Base-by-base conservation (phyloP, 495 filamentous ascomycete genomes). In the Ramalina peruviana region DNA sequence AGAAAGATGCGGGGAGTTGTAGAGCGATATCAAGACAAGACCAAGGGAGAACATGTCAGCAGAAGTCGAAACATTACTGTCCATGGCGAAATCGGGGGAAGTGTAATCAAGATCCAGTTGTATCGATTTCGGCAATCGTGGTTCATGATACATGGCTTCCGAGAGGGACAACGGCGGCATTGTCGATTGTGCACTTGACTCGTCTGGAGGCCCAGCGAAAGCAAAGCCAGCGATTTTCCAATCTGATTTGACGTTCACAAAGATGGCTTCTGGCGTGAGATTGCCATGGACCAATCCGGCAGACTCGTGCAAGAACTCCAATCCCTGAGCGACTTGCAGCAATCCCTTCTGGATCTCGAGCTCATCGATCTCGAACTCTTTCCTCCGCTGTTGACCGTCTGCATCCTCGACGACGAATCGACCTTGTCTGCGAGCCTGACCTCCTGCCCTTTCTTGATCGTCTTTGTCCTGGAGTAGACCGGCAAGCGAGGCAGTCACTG, bases 251-350 rank as follows among this genome's bases (percentile, higher is more conserved):
- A 84, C 79, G 68, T 98, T 98, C 58, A 98, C 74, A 49, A 90
- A 82, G 42, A 98, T 79, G n/a, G 89, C 86, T 46, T 98, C 92
- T 0, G 92, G 93, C 1, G 88, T 97, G 50, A 98, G 67, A 60
- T 98, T 98, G 19, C 82, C 85, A 64, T 98, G 92, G 2, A 97
- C 85, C 21, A 97, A 71, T 1, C 85, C 87, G 25, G 92, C 92
- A 60, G 90, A 96, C 62, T 97, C 92, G 58, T 98, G 92, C 17
- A 98, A 69, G 57, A 98, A 98, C 66, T 98, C 89, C 21, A 98
- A 69, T 16, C 88, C 92, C 62, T 94, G 95, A 54, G 85, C 87
- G 37, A 97, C 75, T 65, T 98, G 92, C 43, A 96, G 66, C 39
- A 97, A 64, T 0, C 92, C 92, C 67, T 97, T 97, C 63, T 97